Base-by-base conservation (phyloP, 495 filamentous ascomycete species). In the Penicillium robsamsonii region DNA sequence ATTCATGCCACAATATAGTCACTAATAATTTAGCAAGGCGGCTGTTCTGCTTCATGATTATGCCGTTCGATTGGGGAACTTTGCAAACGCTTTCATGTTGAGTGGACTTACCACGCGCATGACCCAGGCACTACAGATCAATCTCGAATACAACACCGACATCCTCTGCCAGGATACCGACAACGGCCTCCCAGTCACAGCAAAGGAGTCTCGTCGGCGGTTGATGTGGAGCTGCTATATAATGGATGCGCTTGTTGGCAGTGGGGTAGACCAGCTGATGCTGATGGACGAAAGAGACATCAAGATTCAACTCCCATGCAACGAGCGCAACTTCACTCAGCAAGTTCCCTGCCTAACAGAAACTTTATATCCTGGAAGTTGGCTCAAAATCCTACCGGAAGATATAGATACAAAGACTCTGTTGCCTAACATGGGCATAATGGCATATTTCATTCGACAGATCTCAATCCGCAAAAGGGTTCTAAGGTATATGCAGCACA, bases 211-310 rank as follows among this genome's bases (percentile, higher is more conserved):
- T 9, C 66, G 71, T 1, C 63, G 71, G n/a, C 60, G 71, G 1
- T 51, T 74, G 11, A 72, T 72, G 66, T 74, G 71, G 71, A 68
- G 68, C 42, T 73, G 70, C 30, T 74, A 73, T 52, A 64, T 74
- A 29, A 66, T 71, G 50, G 71, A 74, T 58, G 63, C 70, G 3
- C 67, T 71, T 9, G 65, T 71, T 7, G 68, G 70, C 5, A 72
- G 68, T 15, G 69, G 69, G 12, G 69, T 71, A 0, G 69, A 71
- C 27, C 69, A 71, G 42, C 63, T 71, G 12, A 70, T 65, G 1
- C 45, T 71, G 24, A 58, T 74, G 4, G 56, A 67, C 29, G 71
- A 74, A 33, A 63, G 58, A 13, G 66, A 71, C 33, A 68, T 74
- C 55, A 74, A 71, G 37, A 74, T 74, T 11, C 71, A 74, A 40